Evolutionary conservation across 176 grass and related monocot genomes (phyloP).

Genomic region (Ensete ventricosum): DNA sequence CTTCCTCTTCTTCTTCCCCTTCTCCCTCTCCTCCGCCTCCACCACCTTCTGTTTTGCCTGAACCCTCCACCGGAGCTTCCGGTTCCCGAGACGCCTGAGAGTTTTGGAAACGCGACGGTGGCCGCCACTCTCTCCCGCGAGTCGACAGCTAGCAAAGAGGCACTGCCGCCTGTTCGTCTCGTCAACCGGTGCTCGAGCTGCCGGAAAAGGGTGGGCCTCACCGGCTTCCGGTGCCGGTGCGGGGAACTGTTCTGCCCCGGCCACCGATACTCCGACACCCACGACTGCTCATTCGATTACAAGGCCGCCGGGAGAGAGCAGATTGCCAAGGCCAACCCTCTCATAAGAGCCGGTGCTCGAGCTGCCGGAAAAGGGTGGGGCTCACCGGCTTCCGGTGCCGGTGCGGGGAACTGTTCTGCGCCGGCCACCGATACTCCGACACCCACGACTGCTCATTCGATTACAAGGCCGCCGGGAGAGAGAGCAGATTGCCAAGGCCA

Average conservation of each 20-base stretch:
- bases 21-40: conserved; percentile 21
- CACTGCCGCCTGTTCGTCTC: neutral
- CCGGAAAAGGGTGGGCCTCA: conserved; percentile 37
- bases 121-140: neutral
- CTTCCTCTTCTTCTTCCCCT: neutral
- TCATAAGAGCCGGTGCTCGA: too few species aligned
- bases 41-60: conserved; percentile 34
- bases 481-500: too few species aligned
- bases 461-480: too few species aligned
- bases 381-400: too few species aligned
- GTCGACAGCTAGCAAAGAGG: neutral
- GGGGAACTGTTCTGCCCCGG: conserved; percentile 34
- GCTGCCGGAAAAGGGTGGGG: too few species aligned
- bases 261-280: conserved; percentile 34
- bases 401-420: too few species aligned
- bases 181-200: conserved; percentile 35
- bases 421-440: too few species aligned
- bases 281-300: conserved; percentile 51
- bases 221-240: conserved; percentile 41
- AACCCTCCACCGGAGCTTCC: conserved; percentile 27
- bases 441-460: too few species aligned
- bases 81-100: conserved; percentile 16
- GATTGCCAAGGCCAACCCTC: conserved; percentile 46
- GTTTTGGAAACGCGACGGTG: conserved; percentile 1
- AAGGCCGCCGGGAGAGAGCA: conserved; percentile 35